A percentile compares a stretch with the other conserved stretches of the same genome.
These are phyloP conservation scores for Xylaria sp. DNA, from an alignment of 2,329 filamentous ascomycete species.

Conservation along the genomic window DNA sequence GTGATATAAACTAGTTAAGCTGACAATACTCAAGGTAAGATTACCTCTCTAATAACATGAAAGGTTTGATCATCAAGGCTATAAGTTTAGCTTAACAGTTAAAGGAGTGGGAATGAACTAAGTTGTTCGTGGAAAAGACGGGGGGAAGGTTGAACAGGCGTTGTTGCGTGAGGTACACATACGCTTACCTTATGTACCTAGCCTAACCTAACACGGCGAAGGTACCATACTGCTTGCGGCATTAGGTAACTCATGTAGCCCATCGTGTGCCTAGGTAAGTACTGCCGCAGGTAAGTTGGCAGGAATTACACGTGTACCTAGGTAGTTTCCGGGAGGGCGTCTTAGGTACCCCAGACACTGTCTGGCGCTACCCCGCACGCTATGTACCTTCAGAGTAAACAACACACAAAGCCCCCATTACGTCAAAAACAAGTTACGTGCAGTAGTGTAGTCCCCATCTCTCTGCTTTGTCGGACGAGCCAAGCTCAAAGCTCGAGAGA, in stretches of 20 bases:
- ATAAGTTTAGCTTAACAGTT: no score
- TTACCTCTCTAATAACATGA: no score
- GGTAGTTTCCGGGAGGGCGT: not conserved
- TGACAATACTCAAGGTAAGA: no score
- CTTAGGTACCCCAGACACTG: conserved; percentile 11
- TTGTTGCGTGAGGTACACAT: not conserved
- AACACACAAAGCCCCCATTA: conserved; percentile 28
- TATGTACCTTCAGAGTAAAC: conserved; percentile 27
- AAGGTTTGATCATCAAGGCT: no score
- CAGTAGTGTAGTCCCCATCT: not conserved
- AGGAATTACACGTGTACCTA: no score
- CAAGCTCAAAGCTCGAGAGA: conserved; percentile 5
- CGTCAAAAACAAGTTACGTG: conserved; percentile 29
- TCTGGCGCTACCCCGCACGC: conserved; percentile 34
- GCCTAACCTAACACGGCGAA: no score
- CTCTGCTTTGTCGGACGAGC: not conserved
- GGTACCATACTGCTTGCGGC: not conserved
- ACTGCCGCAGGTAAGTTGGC: not conserved
- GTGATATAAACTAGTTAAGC: no score
- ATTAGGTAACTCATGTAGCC: not conserved
- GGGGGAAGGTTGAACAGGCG: no score
- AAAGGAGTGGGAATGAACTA: no score
- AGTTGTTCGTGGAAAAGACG: no score
- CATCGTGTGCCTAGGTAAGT: not conserved
- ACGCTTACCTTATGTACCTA: not conserved